These are phyloP conservation scores for Halenospora varia DNA, from an alignment of 495 filamentous ascomycete species.

Conservation along the genomic window DNA sequence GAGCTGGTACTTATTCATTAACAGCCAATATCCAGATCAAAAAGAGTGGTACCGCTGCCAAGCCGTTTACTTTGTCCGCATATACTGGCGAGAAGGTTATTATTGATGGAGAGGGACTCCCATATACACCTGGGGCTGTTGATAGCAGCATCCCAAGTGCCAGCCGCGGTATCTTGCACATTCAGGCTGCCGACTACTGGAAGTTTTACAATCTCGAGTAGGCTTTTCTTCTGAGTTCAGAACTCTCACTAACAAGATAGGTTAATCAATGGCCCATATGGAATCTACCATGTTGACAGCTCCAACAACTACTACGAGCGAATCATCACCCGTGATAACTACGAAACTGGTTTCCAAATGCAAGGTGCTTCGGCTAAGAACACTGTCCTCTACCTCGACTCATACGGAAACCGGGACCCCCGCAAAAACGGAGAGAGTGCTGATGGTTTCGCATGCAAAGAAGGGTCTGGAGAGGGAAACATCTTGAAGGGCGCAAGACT, in stretches of 20 bases:
- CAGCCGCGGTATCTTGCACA: constrained; percentile 25
- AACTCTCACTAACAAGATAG: no score
- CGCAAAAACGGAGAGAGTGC: constrained; percentile 30
- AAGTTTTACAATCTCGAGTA: constrained; percentile 24
- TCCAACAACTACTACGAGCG: constrained; percentile 27
- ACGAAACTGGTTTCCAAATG: constrained; percentile 30
- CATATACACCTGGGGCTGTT: constrained; percentile 23
- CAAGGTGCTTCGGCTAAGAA: constrained; percentile 26
- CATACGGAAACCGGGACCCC: constrained; percentile 28
- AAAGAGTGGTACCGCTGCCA: constrained; percentile 21
- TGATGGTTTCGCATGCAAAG: constrained; percentile 29
- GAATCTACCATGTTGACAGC: constrained; percentile 20
- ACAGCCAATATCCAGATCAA: constrained; percentile 26
- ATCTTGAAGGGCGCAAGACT: constrained; percentile 23
- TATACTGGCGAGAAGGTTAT: constrained; percentile 25
- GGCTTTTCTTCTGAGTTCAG: no score
- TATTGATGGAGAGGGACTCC: constrained; percentile 26
- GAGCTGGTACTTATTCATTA: constrained; percentile 26
- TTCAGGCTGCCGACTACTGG: constrained; percentile 27
- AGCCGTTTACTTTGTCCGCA: constrained; percentile 23
- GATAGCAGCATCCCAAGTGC: constrained; percentile 19
- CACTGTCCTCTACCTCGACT: constrained; percentile 27
- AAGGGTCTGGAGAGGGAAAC: constrained; percentile 26
- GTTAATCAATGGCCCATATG: constrained; percentile 29
- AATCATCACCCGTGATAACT: constrained; percentile 28